Evolutionary conservation across 139 green algal species (phyloP), one percentile per base, ranked within the genome.

Genomic region (Coelastrella sp.): DNA sequence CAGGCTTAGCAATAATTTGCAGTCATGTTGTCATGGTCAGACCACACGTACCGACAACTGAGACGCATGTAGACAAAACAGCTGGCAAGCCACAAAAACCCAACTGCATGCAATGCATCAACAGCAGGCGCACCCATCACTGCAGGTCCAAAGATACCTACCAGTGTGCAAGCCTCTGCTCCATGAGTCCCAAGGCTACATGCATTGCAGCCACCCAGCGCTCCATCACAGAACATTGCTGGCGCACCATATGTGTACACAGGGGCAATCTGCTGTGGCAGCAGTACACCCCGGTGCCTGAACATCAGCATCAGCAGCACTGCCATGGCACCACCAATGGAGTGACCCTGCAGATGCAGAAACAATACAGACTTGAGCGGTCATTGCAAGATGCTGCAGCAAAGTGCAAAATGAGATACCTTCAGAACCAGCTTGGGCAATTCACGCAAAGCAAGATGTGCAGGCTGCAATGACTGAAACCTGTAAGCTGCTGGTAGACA

Each of bases 171-270:
- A 14, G 74, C 17, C 59, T 84, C 59, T 19, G 58, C 17, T 32
- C 85, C 90, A 17, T 74, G 80, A 5, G 60, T 80, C 6, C 68
- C 68, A 76, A 76, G n/a, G 68, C 17, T 76, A 65, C 78, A 68
- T 3, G 54, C 68, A 74, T 79, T 80, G 83, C 78, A 68, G 5
- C 56, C 60, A 32, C 66, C 66, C 13, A 86, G 57, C 19, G 23
- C 80, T 20, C 77, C 73, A 65, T 84, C 97, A 88, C 96, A 98
- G 88, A 99, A 97, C 11, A 98, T 92, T 6, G 97, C 95, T 3
- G 98, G 95, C 0, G 96, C 90, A 22, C 98, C 98, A 93, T 99
- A 99, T 47, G 97, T 99, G 94, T 98, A 98, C 17, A 98, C 92
- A 22, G 97, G 96, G 2, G 91, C 81, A 56, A 99, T 85, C 84